Percentiles rank a stretch among this genome's conserved stretches.
phyloP scores from a whole-genome alignment of 2,329 filamentous ascomycete species.

The Torrubiella hemipterigena region DNA sequence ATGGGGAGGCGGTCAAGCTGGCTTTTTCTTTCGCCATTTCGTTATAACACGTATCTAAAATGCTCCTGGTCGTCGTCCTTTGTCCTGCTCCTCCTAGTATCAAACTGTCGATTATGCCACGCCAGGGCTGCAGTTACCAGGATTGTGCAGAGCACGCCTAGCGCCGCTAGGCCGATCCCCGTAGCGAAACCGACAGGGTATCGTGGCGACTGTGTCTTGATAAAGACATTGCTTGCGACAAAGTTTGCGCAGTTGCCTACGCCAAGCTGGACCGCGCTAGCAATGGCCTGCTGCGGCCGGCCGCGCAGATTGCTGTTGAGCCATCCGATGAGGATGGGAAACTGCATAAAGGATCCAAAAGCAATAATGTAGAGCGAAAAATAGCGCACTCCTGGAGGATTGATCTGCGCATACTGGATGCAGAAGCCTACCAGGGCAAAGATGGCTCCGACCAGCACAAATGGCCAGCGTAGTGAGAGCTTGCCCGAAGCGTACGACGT shows the following conservation, averaged over 20 bases:
- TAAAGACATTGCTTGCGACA: constrained; percentile 27
- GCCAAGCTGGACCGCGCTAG: constrained; percentile 25
- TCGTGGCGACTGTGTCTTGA: constrained; percentile 20
- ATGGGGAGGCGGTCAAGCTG: too few relatives aligned
- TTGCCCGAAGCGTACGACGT: constrained; percentile 6
- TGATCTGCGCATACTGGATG: constrained; percentile 6
- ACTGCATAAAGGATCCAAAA: constrained; percentile 7
- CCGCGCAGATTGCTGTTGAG: constrained; percentile 27
- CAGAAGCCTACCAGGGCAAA: constrained; percentile 6
- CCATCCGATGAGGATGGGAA: constrained; percentile 15
- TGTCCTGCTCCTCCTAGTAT: constrained; percentile 1
- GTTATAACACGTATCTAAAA: constrained; percentile 4
- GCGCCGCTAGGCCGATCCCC: constrained; percentile 16
- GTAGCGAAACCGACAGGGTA: constrained; percentile 24
- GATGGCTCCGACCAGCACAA: constrained; percentile 4
- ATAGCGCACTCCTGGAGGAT: constrained; percentile 6
- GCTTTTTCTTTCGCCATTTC: background rate
- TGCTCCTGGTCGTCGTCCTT: constrained; percentile 4
- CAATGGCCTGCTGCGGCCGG: constrained; percentile 25
- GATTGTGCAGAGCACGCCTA: constrained; percentile 1
- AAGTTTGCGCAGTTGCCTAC: constrained; percentile 33
- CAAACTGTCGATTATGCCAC: constrained; percentile 6
- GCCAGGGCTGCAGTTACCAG: constrained; percentile 2
- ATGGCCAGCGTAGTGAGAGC: constrained; percentile 5
- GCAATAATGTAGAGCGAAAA: constrained; percentile 8